Conservation (phyloP, 2,329 filamentous ascomycete genomes). For the Chrysoporthe deuterocubensis region DNA sequence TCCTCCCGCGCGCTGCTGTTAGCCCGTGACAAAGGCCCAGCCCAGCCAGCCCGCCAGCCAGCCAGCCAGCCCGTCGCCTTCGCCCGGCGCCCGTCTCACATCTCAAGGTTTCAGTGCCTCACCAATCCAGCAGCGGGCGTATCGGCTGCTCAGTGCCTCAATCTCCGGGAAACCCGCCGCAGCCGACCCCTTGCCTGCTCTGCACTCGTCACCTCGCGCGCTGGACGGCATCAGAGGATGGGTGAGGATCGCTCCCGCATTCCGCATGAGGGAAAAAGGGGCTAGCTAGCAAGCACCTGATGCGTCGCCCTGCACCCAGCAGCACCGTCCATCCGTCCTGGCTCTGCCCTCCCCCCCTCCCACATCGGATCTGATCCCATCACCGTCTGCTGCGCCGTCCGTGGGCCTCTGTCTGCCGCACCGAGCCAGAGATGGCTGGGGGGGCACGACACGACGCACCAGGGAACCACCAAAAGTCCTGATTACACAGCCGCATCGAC, state of each 20-base stretch:
- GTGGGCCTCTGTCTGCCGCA: neutral
- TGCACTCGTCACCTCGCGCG: neutral
- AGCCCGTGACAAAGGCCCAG: constrained; percentile 2
- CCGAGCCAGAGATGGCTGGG: neutral
- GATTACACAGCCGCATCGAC: neutral
- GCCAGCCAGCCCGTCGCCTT: neutral
- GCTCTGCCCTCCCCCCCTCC: neutral
- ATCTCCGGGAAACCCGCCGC: constrained; percentile 1
- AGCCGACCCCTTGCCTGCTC: neutral
- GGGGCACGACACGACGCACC: no score
- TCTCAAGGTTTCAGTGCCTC: constrained; percentile 6
- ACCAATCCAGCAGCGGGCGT: neutral
- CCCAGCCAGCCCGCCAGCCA: no score
- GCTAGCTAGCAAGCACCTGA: neutral
- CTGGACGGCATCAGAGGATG: neutral
- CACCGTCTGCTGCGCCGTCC: neutral
- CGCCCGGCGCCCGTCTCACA: neutral
- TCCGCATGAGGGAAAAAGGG: neutral
- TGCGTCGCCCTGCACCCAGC: neutral
- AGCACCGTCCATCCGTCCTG: no score
- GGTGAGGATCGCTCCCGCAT: neutral
- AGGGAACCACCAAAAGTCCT: neutral
- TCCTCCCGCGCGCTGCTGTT: neutral
- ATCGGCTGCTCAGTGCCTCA: neutral
- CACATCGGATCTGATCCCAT: neutral